These are phyloP conservation scores for Vigna reflexopilosa DNA, from an alignment of 306 rosid species.

Conservation along the genomic window DNA sequence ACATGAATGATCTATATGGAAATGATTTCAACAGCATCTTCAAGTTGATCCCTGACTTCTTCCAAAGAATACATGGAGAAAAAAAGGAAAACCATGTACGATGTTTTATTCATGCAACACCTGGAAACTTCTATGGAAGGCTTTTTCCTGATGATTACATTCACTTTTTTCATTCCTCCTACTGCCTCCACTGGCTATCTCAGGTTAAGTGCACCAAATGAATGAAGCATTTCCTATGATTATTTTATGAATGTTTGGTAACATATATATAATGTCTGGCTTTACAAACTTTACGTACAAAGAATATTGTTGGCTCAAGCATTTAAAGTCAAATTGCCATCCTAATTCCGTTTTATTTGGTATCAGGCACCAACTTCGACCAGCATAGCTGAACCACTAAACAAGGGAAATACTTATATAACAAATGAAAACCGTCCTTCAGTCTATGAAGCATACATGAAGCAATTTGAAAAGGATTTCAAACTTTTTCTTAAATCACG, in stretches of 20 bases:
- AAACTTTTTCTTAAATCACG: constrained; percentile 51
- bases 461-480: constrained; percentile 56
- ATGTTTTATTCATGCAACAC: constrained; percentile 55
- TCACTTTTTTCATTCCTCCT: constrained; percentile 57
- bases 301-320: too few species aligned
- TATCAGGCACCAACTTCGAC: constrained; percentile 36
- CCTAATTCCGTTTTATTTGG: background rate
- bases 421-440: constrained; percentile 43
- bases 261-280: too few species aligned
- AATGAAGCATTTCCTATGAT: too few species aligned
- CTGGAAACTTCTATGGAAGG: constrained; percentile 62
- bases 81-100: background rate
- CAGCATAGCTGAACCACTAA: constrained; percentile 18
- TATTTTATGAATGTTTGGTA: too few species aligned
- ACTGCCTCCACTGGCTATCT: constrained; percentile 58
- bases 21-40: constrained; percentile 65
- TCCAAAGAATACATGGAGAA: background rate
- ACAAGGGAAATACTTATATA: constrained; percentile 33
- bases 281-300: too few species aligned
- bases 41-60: constrained; percentile 48
- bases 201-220: too few species aligned
- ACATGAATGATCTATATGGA: constrained; percentile 56
- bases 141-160: constrained; percentile 50
- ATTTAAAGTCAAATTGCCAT: too few species aligned
- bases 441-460: constrained; percentile 36